Percentiles rank a stretch among this genome's conserved stretches.
phyloP scores from a whole-genome alignment of 106 monocot genomes.

The Triglochin maritima region DNA sequence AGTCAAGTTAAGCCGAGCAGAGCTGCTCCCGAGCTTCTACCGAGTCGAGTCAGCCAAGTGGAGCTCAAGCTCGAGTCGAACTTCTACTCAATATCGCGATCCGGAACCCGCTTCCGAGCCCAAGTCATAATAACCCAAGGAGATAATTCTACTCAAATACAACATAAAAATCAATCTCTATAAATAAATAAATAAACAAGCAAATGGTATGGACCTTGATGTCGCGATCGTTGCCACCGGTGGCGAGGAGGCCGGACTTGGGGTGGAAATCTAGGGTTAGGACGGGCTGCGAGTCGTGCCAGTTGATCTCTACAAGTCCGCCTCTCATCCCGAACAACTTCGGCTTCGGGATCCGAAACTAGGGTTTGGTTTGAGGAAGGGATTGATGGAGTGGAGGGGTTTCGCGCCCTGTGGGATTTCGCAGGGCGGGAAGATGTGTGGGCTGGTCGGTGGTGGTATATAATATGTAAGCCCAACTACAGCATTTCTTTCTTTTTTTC shows the following conservation, averaged over 20 bases:
- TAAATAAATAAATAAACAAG: no score
- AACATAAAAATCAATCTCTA: no score
- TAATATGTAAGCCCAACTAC: background rate
- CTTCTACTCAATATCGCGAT: no score
- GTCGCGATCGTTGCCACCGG: slow-evolving; percentile 85
- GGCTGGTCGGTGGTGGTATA: background rate
- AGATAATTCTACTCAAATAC: no score
- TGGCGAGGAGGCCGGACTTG: slow-evolving; percentile 57
- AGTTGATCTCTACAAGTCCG: slow-evolving; percentile 86
- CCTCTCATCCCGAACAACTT: slow-evolving; percentile 44
- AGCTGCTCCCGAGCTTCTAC: no score
- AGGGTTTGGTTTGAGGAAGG: background rate
- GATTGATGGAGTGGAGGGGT: background rate
- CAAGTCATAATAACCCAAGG: no score
- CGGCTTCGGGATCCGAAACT: background rate
- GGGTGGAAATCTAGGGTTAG: slow-evolving; percentile 94
- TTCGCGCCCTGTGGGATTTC: slow-evolving; percentile 3
- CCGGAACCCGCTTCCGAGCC: no score
- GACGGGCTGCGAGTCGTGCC: slow-evolving; percentile 87
- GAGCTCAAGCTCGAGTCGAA: no score
- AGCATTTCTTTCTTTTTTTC: background rate
- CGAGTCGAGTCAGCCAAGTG: no score
- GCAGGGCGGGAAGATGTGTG: background rate
- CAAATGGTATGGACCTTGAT: slow-evolving; percentile 46
- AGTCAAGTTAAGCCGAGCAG: no score